phyloP scores from a whole-genome alignment of 192 early-diverging fungal species.

The Radiomyces spectabilis region DNA sequence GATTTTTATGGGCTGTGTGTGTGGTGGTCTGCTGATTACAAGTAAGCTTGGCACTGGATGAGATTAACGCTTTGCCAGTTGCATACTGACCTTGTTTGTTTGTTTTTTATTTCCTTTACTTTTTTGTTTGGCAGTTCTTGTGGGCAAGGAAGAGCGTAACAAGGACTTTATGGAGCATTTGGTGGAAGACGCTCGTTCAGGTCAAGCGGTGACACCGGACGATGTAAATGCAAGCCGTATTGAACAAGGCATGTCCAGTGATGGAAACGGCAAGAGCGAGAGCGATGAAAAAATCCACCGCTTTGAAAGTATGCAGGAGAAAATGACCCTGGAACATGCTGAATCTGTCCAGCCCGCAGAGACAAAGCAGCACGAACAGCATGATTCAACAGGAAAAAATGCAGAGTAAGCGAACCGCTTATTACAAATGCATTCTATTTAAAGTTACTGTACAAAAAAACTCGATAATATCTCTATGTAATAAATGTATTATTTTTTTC shows the following conservation, averaged over 20 bases:
- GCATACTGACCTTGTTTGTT: conserved; percentile 18
- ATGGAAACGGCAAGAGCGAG: not conserved
- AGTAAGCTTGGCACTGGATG: no score
- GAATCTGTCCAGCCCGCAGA: no score
- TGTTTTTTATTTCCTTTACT: no score
- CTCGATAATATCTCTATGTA: no score
- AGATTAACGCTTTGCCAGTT: not conserved
- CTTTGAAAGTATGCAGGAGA: no score
- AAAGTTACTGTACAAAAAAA: no score
- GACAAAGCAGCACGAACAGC: no score
- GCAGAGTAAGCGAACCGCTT: no score
- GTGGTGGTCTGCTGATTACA: conserved; percentile 11
- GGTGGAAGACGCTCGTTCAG: conserved; percentile 5
- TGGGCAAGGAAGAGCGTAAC: conserved; percentile 53
- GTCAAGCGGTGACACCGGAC: not conserved
- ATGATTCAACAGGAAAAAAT: no score
- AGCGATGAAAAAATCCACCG: not conserved
- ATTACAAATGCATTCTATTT: no score
- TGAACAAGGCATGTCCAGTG: not conserved
- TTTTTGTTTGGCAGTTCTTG: conserved; percentile 29
- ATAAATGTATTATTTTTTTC: no score
- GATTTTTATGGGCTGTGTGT: conserved; percentile 46
- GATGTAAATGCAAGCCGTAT: not conserved
- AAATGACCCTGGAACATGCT: no score
- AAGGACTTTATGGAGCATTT: conserved; percentile 35